A percentile compares a stretch with the other conserved stretches of the same genome.
These are phyloP conservation scores for Coniferiporia sulphurascens DNA, from an alignment of 1,284 basidiomycete species.

Conservation along the genomic window DNA sequence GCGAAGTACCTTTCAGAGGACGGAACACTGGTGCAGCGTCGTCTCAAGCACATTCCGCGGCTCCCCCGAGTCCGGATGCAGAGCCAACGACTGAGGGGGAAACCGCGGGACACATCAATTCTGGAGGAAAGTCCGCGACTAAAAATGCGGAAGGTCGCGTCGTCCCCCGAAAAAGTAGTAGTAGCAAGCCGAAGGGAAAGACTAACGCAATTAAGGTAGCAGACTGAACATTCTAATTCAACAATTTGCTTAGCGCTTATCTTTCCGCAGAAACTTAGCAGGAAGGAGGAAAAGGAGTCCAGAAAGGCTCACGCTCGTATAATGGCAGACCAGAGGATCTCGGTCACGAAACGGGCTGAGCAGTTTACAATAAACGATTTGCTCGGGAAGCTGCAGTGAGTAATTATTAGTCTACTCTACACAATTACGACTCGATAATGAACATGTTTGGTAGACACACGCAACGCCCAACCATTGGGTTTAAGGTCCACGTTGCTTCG, in stretches of 20 bases:
- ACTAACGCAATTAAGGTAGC: conserved; percentile 15
- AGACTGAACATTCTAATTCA: neutral
- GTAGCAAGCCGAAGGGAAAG: neutral
- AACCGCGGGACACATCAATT: neutral
- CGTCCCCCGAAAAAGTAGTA: neutral
- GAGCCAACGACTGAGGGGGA: neutral
- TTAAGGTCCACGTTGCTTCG: conserved; percentile 2
- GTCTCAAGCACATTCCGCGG: neutral
- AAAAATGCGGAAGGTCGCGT: neutral
- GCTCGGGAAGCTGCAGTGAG: conserved; percentile 13
- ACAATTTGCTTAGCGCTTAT: neutral
- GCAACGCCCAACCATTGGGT: neutral
- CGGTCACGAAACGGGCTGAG: conserved; percentile 10
- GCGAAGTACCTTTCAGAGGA: neutral
- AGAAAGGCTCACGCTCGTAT: conserved; percentile 18
- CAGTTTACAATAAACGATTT: conserved; percentile 9
- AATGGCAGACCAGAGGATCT: conserved; percentile 17
- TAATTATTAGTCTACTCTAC: neutral
- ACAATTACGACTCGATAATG: neutral
- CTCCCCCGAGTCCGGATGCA: neutral
- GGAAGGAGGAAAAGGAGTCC: conserved; percentile 18
- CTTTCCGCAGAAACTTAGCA: conserved; percentile 13
- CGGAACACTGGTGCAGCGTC: neutral
- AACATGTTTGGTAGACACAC: neutral
- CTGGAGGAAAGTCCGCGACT: neutral